Evolutionary conservation across 2,329 filamentous ascomycete species (phyloP).

Genomic region (Penicillium olsonii): DNA sequence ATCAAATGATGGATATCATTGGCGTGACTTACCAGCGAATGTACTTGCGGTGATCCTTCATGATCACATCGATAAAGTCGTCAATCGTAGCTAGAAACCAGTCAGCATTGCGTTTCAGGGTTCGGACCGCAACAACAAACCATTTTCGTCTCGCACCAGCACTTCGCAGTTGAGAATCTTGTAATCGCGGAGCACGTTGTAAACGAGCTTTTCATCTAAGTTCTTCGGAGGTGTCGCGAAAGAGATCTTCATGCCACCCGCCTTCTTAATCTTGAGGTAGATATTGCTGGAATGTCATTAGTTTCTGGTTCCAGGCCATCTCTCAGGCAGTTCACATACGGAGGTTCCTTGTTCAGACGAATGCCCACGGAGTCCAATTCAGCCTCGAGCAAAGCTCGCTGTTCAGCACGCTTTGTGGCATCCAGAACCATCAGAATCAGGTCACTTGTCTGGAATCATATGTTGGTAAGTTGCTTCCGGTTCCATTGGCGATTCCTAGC

Average conservation of each 20-base stretch:
- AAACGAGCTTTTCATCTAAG: slow-evolving; percentile 96
- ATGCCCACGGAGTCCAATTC: slow-evolving; percentile 96
- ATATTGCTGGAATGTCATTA: slow-evolving; percentile 68
- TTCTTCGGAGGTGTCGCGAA: slow-evolving; percentile 87
- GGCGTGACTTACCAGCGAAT: slow-evolving; percentile 65
- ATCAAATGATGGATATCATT: neutral
- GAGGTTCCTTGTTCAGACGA: slow-evolving; percentile 84
- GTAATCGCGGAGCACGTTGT: slow-evolving; percentile 97
- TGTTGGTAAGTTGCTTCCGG: neutral
- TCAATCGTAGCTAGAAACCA: slow-evolving; percentile 73
- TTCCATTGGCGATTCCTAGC: neutral
- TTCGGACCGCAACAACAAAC: slow-evolving; percentile 34
- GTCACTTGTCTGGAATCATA: slow-evolving; percentile 70
- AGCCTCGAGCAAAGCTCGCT: slow-evolving; percentile 82
- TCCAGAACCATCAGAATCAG: slow-evolving; percentile 96
- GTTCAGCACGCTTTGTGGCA: slow-evolving; percentile 93
- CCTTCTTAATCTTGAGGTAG: slow-evolving; percentile 93
- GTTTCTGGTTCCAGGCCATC: neutral
- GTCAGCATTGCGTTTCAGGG: neutral
- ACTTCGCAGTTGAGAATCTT: slow-evolving; percentile 98
- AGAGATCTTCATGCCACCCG: slow-evolving; percentile 97
- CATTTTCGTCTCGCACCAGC: slow-evolving; percentile 87
- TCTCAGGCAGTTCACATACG: slow-evolving; percentile 56
- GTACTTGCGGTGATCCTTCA: slow-evolving; percentile 98
- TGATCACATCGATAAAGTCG: slow-evolving; percentile 98